Evolutionary conservation across 2,329 filamentous ascomycete species (phyloP), one percentile per base, ranked within the genome.

Genomic region (Coniochaeta ligniaria): DNA sequence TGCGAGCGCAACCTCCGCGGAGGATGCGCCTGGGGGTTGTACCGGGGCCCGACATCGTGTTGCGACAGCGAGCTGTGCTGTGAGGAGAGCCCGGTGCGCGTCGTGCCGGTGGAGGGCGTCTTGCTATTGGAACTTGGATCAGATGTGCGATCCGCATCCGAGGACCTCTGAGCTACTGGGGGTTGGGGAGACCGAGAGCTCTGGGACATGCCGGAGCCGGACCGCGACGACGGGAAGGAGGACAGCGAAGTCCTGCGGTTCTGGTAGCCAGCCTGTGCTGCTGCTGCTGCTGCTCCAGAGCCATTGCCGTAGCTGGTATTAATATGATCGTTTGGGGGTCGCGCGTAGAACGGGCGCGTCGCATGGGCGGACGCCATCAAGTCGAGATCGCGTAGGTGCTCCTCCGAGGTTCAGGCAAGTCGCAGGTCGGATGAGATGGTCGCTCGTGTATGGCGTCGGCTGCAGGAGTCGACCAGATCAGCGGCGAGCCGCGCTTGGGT

Each of bases 1-100:
- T 92, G 90, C 22, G 90, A 90, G 60, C 85, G 87, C 70, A 88
- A 75, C 70, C 82, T 85, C 67, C 82, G 81, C 20, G 76, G 74
- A 6, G 81, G 79, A 60, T 80, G 78, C 38, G 78, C 76, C 64
- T 80, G 75, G 62, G 80, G 74, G 71, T 85, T 75, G 71, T 79
- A 67, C 73, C 80, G 74, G 61, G 80, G 73, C 5, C 60, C 63
- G 59, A 45, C 62, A 63, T 74, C 76, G 3, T 35, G 7, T 36
- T 57, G 54, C 63, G 83, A 80, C 62, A 90, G 71, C 45, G 84
- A 82, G 66, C 87, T 81, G 74, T 89, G 78, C 69, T 89, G 78
- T 63, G 83, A 83, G 63, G 75, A 83, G 26, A 79, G 74, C 35
- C 79, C 82, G 65, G 81, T 84, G 24, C 24, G 74, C 35, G 79